Evolutionary conservation across 768 basidiomycete genomes (phyloP).

Genomic region (Panaeolus cyanescens): DNA sequence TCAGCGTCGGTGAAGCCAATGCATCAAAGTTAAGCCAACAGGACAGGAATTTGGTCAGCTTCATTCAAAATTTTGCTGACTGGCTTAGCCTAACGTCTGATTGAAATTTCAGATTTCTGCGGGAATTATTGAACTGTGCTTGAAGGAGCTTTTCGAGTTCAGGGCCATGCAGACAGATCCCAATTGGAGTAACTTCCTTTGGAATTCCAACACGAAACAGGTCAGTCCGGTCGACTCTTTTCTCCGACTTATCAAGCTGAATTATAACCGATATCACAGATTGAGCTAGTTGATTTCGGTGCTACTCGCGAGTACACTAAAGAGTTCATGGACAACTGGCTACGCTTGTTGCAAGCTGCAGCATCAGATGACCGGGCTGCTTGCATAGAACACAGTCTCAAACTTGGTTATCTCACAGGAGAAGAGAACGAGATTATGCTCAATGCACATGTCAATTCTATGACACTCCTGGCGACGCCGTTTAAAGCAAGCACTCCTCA

Average conservation of each 20-base stretch:
- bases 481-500: constrained; percentile 68
- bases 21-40: constrained; percentile 57
- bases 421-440: constrained; percentile 90
- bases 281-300: constrained; percentile 94
- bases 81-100: neutral
- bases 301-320: constrained; percentile 87
- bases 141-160: constrained; percentile 90
- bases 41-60: constrained; percentile 73
- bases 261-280: constrained; percentile 36
- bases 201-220: constrained; percentile 67
- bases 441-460: constrained; percentile 80
- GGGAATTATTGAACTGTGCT: constrained; percentile 80
- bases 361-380: constrained; percentile 63
- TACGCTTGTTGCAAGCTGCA: constrained; percentile 80
- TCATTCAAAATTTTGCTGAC: neutral
- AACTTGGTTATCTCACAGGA: constrained; percentile 89
- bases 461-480: constrained; percentile 83
- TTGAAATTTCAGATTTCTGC: constrained; percentile 68
- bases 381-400: constrained; percentile 74
- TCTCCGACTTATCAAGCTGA: neutral
- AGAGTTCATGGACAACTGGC: constrained; percentile 89
- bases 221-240: constrained; percentile 29
- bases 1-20: constrained; percentile 72
- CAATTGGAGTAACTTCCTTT: constrained; percentile 98
- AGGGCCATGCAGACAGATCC: constrained; percentile 98